Base-by-base conservation (phyloP, 2,329 filamentous ascomycete species). In the Cladobotryum mycophilum region DNA sequence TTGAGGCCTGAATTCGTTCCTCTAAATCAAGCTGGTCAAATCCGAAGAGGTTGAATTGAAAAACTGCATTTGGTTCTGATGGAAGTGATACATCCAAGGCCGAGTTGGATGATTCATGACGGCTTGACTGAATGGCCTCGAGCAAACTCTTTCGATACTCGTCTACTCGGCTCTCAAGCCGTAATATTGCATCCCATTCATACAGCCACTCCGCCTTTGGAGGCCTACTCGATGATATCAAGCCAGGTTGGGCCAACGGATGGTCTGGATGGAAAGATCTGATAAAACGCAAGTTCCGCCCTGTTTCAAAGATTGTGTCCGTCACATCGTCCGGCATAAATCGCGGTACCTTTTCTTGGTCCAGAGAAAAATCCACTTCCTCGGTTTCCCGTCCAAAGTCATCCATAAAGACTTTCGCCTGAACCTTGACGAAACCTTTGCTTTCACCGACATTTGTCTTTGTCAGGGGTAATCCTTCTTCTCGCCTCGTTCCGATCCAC, bases 221-320 rank as follows among this genome's bases (percentile, higher is more conserved):
- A 12, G 82, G 78, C 6, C 71, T 65, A 11, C 73, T 70, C 12
- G 69, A 64, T 9, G 62, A 58, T 5, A 81, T 64, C 5, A 77
- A 69, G 22, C 73, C 70, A n/a, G 72, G 61, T 40, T 74, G 74
- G 13, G 81, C 78, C 40, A 93, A 70, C 0, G 85, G 82, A 62
- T 95, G 87, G 2, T 82, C 73, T 5, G 87, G 79, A 62, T 93
- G 86, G 57, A 86, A 82, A 18, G 74, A 71, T 58, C 82, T 80
- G 44, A 95, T 73, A 48, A 93, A 82, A 7, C 86, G 80, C 44
- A 95, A 68, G 62, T 86, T 92, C 59, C 79, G 81, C 4, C 88
- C 89, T 3, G 84, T 86, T 63, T 95, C 88, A 56, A 92, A 91
- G n/a, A 93, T 81, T 5, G 76, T 72, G 46, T 79, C 76, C 3